Evolutionary conservation across 140 eudicot genomes (phyloP).

Genomic region (Cichorium intybus): DNA sequence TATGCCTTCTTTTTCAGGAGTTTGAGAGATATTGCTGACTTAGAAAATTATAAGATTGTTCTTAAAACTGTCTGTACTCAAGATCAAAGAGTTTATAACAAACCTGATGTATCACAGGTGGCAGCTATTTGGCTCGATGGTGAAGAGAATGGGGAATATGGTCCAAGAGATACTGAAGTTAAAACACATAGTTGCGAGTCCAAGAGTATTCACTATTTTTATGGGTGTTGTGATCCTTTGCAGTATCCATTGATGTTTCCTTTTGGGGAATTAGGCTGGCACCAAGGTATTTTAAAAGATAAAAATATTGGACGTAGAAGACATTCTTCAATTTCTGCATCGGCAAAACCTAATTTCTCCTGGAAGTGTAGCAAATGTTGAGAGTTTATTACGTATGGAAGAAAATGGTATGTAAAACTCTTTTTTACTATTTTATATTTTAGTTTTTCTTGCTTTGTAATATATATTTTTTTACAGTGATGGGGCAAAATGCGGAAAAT

Average conservation of each 20-base stretch:
- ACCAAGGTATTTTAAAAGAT: neutral
- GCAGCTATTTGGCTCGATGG: neutral
- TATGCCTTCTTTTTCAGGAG: neutral
- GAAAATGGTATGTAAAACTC: neutral
- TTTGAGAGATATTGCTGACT: neutral
- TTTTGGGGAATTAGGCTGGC: constrained; percentile 7
- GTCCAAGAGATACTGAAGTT: neutral
- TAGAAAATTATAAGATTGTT: neutral
- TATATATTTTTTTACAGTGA: too few species aligned
- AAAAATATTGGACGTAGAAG: neutral
- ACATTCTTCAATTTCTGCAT: too few species aligned
- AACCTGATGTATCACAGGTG: neutral
- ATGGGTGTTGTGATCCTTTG: neutral
- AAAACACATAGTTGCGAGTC: neutral
- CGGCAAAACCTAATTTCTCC: neutral
- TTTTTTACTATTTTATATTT: neutral
- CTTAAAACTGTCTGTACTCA: neutral
- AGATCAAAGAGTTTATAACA: neutral
- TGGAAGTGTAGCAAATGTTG: neutral
- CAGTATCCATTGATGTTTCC: constrained; percentile 8
- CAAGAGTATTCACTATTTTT: neutral
- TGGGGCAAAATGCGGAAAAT: neutral
- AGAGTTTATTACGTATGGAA: neutral
- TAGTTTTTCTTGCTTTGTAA: too few species aligned
- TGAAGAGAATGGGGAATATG: neutral